Conservation (phyloP, 805 yeast genomes). For the Lipomyces mesembrius region DNA sequence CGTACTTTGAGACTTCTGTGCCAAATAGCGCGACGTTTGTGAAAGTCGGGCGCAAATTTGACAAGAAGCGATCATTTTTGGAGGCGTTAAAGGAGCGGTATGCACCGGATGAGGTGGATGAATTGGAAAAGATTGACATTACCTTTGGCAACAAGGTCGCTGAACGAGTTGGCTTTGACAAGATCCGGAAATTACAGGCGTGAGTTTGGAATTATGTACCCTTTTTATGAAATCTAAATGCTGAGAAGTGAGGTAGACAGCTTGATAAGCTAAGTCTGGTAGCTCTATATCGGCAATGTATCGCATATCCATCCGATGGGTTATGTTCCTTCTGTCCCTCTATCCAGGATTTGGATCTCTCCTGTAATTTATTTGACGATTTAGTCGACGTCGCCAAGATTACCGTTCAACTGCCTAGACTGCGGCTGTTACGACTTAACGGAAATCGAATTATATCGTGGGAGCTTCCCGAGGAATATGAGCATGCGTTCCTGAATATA, state of each 20-base stretch:
- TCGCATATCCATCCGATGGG: slow-evolving; percentile 41
- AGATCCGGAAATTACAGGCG: slow-evolving; percentile 37
- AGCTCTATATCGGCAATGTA: slow-evolving; percentile 54
- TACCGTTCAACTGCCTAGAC: slow-evolving; percentile 45
- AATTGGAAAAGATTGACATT: slow-evolving; percentile 44
- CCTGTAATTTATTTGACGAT: slow-evolving; percentile 59
- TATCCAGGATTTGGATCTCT: slow-evolving; percentile 56
- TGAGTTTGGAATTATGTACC: slow-evolving; percentile 6
- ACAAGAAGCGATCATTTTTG: slow-evolving; percentile 47
- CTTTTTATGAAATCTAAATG: not conserved
- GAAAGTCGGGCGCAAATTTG: slow-evolving; percentile 50
- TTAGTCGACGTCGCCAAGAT: slow-evolving; percentile 50
- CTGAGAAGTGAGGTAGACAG: slow-evolving; percentile 40
- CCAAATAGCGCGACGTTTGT: slow-evolving; percentile 65
- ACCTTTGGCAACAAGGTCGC: slow-evolving; percentile 61
- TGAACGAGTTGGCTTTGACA: slow-evolving; percentile 69
- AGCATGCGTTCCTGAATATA: slow-evolving; percentile 15
- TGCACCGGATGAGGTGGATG: slow-evolving; percentile 46
- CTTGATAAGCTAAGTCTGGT: slow-evolving; percentile 53
- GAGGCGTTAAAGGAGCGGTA: slow-evolving; percentile 60
- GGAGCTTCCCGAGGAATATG: slow-evolving; percentile 13
- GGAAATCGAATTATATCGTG: slow-evolving; percentile 45
- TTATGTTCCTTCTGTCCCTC: slow-evolving; percentile 22
- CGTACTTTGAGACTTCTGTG: slow-evolving; percentile 57
- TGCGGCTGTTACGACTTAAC: slow-evolving; percentile 56